Conservation (phyloP, 169 alveolate species). For the Cryptosporidium andersoni region DNA sequence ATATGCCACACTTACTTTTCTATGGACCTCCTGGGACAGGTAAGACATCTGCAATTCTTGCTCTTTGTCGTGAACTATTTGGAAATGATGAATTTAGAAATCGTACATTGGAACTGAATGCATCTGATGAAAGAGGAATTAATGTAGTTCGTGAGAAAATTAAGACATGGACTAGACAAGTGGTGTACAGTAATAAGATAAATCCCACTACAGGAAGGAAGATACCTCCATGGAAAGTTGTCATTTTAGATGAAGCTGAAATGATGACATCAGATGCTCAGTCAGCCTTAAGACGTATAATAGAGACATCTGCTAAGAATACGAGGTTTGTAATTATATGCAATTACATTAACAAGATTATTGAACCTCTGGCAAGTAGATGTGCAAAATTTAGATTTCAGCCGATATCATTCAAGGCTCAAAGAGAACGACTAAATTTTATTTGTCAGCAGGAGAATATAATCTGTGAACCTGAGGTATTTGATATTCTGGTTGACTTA, state of each 20-base stretch:
- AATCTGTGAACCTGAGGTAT: constrained; percentile 78
- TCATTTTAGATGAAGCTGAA: constrained; percentile 99
- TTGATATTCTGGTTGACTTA: constrained; percentile 83
- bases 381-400: constrained; percentile 95
- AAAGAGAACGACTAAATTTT: constrained; percentile 86
- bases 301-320: constrained; percentile 92
- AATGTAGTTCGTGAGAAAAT: constrained; percentile 96
- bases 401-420: constrained; percentile 90
- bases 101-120: constrained; percentile 96
- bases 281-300: constrained; percentile 97
- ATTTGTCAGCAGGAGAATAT: constrained; percentile 84
- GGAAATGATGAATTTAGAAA: constrained; percentile 91
- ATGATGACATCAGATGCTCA: constrained; percentile 99
- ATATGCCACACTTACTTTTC: constrained; percentile 93
- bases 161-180: constrained; percentile 94
- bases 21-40: constrained; percentile 99
- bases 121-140: constrained; percentile 99
- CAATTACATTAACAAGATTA: constrained; percentile 94
- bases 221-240: constrained; percentile 92
- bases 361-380: constrained; percentile 94
- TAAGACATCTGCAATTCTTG: constrained; percentile 96
- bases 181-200: constrained; percentile 85
- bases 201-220: constrained; percentile 84
- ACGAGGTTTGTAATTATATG: constrained; percentile 98
- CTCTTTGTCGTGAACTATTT: constrained; percentile 92